Evolutionary conservation across 176 grass and related monocot genomes (phyloP).

Genomic region (Ensete glaucum): DNA sequence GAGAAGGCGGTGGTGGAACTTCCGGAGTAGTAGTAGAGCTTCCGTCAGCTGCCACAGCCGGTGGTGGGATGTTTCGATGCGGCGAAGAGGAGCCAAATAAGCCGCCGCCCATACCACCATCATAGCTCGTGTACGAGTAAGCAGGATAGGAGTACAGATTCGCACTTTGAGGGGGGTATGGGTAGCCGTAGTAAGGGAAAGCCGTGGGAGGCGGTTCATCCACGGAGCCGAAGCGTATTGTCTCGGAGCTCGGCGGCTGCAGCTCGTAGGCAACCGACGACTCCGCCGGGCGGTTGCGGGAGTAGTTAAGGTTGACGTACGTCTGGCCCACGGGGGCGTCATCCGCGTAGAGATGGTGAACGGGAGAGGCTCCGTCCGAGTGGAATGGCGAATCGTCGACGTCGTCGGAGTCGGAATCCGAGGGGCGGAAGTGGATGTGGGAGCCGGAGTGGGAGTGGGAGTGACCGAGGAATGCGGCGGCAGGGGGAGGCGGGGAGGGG

Average conservation of each 20-base stretch:
- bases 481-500: conserved; percentile 5
- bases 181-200: conserved; percentile 15
- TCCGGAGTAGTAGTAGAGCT: background rate
- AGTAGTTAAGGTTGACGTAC: conserved; percentile 25
- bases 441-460: conserved; percentile 20
- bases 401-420: background rate
- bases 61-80: conserved; percentile 2
- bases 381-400: background rate
- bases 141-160: conserved; percentile 22
- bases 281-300: conserved; percentile 23
- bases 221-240: background rate
- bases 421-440: conserved; percentile 24
- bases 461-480: conserved; percentile 3
- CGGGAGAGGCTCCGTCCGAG: conserved; percentile 3
- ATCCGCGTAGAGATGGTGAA: background rate
- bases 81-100: conserved; percentile 29
- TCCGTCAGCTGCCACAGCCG: background rate
- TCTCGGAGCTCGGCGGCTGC: conserved; percentile 5
- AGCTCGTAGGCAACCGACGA: conserved; percentile 19
- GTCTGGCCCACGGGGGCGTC: conserved; percentile 4
- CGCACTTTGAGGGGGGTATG: conserved; percentile 17
- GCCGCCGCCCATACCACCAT: background rate
- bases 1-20: conserved; percentile 32
- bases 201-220: background rate
- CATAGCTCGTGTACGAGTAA: conserved; percentile 23